Evolutionary conservation across 352 stramenopile genomes (phyloP), one percentile per base, ranked within the genome.

Genomic region (Phytophthora hibernalis): DNA sequence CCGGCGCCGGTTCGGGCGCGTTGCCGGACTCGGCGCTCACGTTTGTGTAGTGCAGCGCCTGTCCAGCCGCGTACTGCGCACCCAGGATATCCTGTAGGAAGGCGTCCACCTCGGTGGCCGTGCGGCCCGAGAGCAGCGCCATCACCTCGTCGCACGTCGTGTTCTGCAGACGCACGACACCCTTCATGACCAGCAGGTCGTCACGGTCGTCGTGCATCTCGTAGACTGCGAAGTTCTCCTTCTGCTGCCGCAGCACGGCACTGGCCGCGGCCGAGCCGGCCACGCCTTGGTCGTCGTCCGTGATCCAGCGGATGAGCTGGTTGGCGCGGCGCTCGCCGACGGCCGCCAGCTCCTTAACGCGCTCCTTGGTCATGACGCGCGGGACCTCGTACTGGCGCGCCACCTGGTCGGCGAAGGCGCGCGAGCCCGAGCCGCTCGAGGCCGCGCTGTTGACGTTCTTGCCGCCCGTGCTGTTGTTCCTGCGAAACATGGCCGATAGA

Each of bases 221-320:
- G 65, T 90, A 92, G 60, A 92, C 79, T 33, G 78, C 76, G 70
- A 90, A 92, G 67, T 90, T 92, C 33, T 91, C 85, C 28, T 90
- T 91, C 52, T 93, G 83, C 54, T 91, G 78, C 9, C 87, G 74
- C 48, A 94, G 50, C 22, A 86, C 77, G 52, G 73, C 75, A 28
- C 57, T 61, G 21, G 63, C 53, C 24, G 74, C 59, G 16, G 70
- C 66, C 13, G 62, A 73, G 18, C 70, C 71, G 15, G 71, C 60
- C 22, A 75, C 68, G 20, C 52, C 66, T 21, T 85, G 80, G 65
- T 90, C 82, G 52, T 90, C 80, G 56, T 87, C 79, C 58, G 77
- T 85, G 4, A 91, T 66, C 67, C 80, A 89, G 21, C 77, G 76
- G 55, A 91, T 82, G 65, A 93, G 78, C 62, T 84, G 71, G 30